Conservation (phyloP, 2,329 filamentous ascomycete species). For the Fonsecaea pedrosoi region DNA sequence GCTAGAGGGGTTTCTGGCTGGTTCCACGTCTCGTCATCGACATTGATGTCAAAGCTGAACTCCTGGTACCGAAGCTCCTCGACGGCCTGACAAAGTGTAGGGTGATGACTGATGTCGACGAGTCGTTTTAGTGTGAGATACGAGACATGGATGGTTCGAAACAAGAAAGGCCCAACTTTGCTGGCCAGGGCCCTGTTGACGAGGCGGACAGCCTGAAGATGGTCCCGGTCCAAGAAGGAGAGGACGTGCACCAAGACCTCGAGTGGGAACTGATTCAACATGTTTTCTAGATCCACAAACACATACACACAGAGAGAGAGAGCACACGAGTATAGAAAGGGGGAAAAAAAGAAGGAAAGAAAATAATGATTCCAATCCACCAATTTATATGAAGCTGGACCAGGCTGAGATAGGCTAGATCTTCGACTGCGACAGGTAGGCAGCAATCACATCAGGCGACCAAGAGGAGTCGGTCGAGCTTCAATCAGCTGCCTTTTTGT, state of each 20-base stretch:
- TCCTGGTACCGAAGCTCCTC: conserved; percentile 27
- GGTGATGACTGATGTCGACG: conserved; percentile 3
- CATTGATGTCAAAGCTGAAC: conserved; percentile 6
- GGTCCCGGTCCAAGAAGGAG: not conserved
- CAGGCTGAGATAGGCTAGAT: too few species aligned
- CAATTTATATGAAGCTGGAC: too few species aligned
- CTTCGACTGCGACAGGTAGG: too few species aligned
- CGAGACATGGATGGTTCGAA: conserved; percentile 20
- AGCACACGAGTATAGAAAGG: not conserved
- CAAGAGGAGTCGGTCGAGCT: too few species aligned
- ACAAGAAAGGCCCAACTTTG: conserved; percentile 13
- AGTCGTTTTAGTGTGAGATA: conserved; percentile 19
- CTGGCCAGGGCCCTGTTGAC: conserved; percentile 2
- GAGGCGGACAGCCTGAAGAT: conserved; percentile 19
- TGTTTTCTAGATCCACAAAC: not conserved
- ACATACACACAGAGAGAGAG: not conserved
- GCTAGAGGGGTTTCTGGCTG: not conserved
- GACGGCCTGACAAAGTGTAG: conserved; percentile 1
- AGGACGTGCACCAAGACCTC: conserved; percentile 22
- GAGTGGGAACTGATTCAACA: conserved; percentile 20
- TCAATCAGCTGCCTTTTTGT: too few species aligned
- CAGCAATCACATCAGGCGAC: too few species aligned
- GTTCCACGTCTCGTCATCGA: not conserved
- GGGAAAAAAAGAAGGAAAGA: too few species aligned
- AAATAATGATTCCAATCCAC: too few species aligned